Base-by-base conservation (phyloP, 2,329 filamentous ascomycete species). In the Monosporascus sp. region DNA sequence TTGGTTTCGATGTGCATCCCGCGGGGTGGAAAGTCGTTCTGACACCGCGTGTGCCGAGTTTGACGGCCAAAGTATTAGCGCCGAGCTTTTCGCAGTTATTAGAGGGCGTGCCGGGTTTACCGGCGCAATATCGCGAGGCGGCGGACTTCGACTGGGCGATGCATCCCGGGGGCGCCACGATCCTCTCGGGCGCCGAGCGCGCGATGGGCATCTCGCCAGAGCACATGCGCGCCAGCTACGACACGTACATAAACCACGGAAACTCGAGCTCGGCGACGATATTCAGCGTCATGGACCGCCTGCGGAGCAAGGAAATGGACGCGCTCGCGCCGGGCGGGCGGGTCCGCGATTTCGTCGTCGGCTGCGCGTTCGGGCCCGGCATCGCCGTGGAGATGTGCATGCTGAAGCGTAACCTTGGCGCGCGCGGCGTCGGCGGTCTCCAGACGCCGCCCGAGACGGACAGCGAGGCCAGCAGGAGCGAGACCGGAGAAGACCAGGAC, bases 61-160 rank as follows among this genome's bases (percentile, higher is more conserved):
- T 87, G 24, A 76, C 84, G 0, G 71, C 75, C 8, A 66, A 72
- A 7, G 73, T 76, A 1, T 76, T 87, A 8, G 67, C 69, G 2
- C 76, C 80, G 3, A 75, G 79, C 5, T 87, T 86, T 60, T 61
- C 71, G 17, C 74, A 80, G 25, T 74, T 88, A 15, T 63, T 85
- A 35, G 68, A 75, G 6, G 76, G 75, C 7, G 65, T 79, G 22
- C 71, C 73, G 1, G 57, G 70, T 1, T 67, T 83, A 3, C 78
- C 80, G 1, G 62, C 66, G 5, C 61, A 67, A 7, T 78, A 78
- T 60, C 63, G 67, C n/a, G 58, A 65, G 0, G 73, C 85, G 0
- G 66, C 74, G 0, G 80, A 86, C 54, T 88, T 87, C 58, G 86
- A 89, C 71, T 89, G 86, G 86, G 86, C 85, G 1, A 78, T 89